Evolutionary conservation across 371 early-diverging fungal species (phyloP), one percentile per base, ranked within the genome.

Genomic region (Rhizomucor miehei): DNA sequence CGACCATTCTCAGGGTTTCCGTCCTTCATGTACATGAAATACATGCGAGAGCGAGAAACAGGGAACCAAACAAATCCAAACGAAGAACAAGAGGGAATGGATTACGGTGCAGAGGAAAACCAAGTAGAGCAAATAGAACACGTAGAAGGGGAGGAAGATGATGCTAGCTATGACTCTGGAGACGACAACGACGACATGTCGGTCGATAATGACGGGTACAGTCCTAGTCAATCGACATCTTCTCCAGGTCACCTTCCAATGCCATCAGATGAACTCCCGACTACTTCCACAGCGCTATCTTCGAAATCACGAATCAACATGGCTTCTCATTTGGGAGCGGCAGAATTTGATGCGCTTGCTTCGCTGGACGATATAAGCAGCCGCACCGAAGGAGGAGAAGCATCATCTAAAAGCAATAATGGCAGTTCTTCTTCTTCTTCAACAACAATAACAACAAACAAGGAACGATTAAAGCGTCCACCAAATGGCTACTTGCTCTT

Each of bases 401-500:
- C 29, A 29, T 5, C 29, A 29, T 8, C 5, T 5, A 29, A 8
- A 29, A 29, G 29, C 29, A 29, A 29, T 29, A 3, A 29, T 8
- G 29, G 29, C 29, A 29, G 8, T 8, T 5, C 29, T 8, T 29
- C 29, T 29, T n/a, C n/a, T n/a, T n/a, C n/a, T n/a, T n/a, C n/a
- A n/a, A n/a, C n/a, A n/a, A n/a, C n/a, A n/a, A n/a, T n/a, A n/a
- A 2, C 41, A 14, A 39, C 52, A 56, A 39, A 57, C 62, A 47
- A 54, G 20, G 62, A 59, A 41, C 68, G 78, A 47, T 57, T 82
- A 25, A 82, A 82, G 57, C 76, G 84, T 24, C 85, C 87, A 6
- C 82, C 83, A 40, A 86, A 87, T 63, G 83, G 84, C 5, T 87
- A 81, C 56, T 54, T 87, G 35, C 59, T 84, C 44, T 84, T 80